Evolutionary conservation across 75 land plant species (phyloP).

Genomic region (Pinus tabuliformis): DNA sequence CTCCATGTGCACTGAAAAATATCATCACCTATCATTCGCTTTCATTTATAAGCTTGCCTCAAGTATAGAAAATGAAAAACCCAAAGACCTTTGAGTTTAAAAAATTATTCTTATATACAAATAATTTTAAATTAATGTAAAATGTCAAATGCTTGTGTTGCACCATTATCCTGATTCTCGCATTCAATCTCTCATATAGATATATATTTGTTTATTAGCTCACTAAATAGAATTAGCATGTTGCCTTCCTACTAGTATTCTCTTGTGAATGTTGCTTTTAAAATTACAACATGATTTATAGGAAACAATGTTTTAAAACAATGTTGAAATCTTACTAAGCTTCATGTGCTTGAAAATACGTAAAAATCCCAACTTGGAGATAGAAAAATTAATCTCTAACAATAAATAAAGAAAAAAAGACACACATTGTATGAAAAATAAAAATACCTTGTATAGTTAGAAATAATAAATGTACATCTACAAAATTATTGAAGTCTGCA

Average conservation of each 20-base stretch:
- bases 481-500: background rate
- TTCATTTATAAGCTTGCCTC: background rate
- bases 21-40: conserved; percentile 55
- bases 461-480: background rate
- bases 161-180: background rate
- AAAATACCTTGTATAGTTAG: background rate
- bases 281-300: background rate
- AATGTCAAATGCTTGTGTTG: background rate
- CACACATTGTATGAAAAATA: background rate
- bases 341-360: background rate
- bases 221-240: conserved; percentile 1
- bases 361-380: background rate
- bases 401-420: background rate
- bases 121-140: background rate
- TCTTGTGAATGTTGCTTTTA: background rate
- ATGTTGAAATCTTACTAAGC: background rate
- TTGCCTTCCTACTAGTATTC: background rate
- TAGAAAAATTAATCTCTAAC: background rate
- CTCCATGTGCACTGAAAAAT: conserved; percentile 96
- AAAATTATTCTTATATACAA: background rate
- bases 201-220: background rate
- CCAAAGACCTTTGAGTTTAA: background rate
- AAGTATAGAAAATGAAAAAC: background rate
- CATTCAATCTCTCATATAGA: background rate
- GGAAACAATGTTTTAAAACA: too few relatives aligned